phyloP scores from a whole-genome alignment of 2,329 filamentous ascomycete genomes.

The Celoporthe dispersa region DNA sequence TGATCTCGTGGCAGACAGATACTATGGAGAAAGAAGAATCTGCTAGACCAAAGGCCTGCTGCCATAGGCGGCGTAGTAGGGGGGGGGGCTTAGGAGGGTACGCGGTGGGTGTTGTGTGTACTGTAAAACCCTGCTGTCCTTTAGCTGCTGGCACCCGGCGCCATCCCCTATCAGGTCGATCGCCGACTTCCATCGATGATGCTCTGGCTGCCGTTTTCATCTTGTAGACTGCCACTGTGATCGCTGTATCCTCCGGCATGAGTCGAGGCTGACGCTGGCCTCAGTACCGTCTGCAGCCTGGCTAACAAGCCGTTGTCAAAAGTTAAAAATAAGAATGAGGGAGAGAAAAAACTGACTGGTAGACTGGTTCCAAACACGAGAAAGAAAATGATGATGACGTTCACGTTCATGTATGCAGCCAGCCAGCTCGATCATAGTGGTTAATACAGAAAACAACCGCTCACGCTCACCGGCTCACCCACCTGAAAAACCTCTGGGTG shows the following conservation, averaged over 20 bases:
- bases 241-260: not conserved
- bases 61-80: too few relatives aligned
- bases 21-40: not conserved
- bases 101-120: not conserved
- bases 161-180: constrained; percentile 23
- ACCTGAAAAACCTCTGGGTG: not conserved
- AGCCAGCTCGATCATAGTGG: not conserved
- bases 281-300: not conserved
- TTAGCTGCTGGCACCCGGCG: not conserved
- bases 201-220: not conserved
- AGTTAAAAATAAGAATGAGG: too few relatives aligned
- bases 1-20: not conserved
- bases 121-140: not conserved
- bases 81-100: not conserved
- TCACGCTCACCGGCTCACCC: not conserved
- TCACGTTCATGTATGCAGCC: not conserved
- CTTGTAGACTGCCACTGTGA: not conserved
- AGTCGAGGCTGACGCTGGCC: not conserved
- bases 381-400: not conserved
- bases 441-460: not conserved
- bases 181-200: constrained; percentile 22
- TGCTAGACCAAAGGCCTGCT: not conserved
- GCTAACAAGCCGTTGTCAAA: not conserved
- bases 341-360: not conserved
- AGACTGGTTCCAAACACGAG: not conserved